Conservation (phyloP, 345 rosid species). For the Citrus cavaleriei region DNA sequence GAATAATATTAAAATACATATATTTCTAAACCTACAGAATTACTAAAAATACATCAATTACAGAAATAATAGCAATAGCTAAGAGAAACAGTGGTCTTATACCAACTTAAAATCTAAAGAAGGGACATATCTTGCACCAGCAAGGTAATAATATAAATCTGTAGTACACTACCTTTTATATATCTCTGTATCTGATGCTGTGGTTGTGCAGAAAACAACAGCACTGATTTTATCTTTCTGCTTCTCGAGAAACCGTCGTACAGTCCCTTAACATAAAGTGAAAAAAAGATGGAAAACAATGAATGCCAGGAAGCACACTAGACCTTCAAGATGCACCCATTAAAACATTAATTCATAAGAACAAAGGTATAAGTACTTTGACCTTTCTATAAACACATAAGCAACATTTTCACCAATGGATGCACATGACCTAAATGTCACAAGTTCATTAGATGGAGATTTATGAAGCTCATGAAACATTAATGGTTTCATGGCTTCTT, state of each 20-base stretch:
- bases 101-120: background rate
- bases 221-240: conserved; percentile 82
- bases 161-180: conserved; percentile 64
- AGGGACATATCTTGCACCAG: background rate
- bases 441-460: background rate
- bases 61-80: background rate
- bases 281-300: conserved; percentile 11
- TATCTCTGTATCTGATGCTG: conserved; percentile 86
- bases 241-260: conserved; percentile 90
- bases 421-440: background rate
- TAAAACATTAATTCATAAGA: conserved; percentile 1
- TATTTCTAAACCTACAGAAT: background rate
- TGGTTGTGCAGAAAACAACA: conserved; percentile 86
- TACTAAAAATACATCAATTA: background rate
- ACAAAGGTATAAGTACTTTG: background rate
- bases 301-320: background rate
- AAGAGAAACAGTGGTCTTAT: conserved; percentile 1
- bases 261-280: conserved; percentile 61
- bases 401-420: background rate
- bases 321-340: conserved; percentile 4
- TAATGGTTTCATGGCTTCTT: background rate
- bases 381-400: background rate
- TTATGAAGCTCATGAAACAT: background rate
- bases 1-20: conserved; percentile 10
- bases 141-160: conserved; percentile 6